These are phyloP conservation scores for Talaromyces verruculosus DNA, from an alignment of 2,329 filamentous ascomycete species.

Conservation along the genomic window DNA sequence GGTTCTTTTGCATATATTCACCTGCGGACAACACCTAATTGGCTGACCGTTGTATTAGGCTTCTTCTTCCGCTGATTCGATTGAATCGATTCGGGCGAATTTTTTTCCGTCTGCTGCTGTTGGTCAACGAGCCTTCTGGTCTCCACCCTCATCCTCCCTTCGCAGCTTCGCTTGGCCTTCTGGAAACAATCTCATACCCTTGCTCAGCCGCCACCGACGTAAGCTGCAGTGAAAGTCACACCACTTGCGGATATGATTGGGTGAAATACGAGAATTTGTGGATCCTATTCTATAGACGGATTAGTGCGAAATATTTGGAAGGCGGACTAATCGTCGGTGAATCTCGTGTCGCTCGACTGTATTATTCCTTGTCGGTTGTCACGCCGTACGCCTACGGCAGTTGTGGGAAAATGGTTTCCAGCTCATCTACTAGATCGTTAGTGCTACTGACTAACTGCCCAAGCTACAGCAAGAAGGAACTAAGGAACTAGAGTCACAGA, in stretches of 20 bases:
- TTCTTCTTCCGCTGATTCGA: slow-evolving; percentile 16
- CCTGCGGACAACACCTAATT: neutral
- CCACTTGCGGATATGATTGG: neutral
- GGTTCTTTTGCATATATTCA: neutral
- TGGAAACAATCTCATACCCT: slow-evolving; percentile 9
- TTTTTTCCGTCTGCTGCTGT: neutral
- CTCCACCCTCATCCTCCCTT: slow-evolving; percentile 1
- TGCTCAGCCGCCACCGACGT: slow-evolving; percentile 17
- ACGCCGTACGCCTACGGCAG: neutral
- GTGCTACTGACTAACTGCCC: neutral
- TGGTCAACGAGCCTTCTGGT: neutral
- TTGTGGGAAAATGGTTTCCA: neutral
- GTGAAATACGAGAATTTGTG: neutral
- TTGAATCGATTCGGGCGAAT: neutral
- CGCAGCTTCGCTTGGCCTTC: slow-evolving; percentile 6
- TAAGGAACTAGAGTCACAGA: neutral
- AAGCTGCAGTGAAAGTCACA: neutral
- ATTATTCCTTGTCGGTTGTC: neutral
- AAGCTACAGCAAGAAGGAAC: neutral
- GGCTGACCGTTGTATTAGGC: neutral
- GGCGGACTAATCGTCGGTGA: slow-evolving; percentile 4
- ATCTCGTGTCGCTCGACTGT: neutral
- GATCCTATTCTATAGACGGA: neutral
- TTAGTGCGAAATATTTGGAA: neutral
- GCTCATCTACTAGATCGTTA: neutral